A percentile compares a stretch with the other conserved stretches of the same genome.
phyloP scores from a whole-genome alignment of 768 basidiomycete genomes.

The Tricholoma saponaceum region DNA sequence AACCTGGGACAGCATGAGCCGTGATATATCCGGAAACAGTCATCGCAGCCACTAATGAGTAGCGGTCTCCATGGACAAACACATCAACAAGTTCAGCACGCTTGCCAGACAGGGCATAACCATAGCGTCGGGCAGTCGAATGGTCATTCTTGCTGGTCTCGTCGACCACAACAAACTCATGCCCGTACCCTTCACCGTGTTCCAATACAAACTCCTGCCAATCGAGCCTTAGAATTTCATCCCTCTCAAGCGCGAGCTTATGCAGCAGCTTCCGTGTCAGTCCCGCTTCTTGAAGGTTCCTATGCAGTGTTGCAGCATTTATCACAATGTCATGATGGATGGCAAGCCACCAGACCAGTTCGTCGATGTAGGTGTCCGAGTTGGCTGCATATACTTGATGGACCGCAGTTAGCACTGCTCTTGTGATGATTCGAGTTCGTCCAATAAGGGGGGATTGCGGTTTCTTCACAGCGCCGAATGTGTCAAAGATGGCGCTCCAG shows the following conservation, averaged over 20 bases:
- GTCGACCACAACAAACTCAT: constrained; percentile 23
- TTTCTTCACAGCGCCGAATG: constrained; percentile 9
- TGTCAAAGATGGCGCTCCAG: constrained; percentile 20
- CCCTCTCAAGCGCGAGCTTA: constrained; percentile 21
- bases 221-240: constrained; percentile 12
- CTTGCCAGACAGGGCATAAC: constrained; percentile 17
- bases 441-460: constrained; percentile 17
- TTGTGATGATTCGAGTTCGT: constrained; percentile 12
- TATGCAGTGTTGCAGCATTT: constrained; percentile 27
- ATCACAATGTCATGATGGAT: constrained; percentile 20
- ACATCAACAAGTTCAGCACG: constrained; percentile 13
- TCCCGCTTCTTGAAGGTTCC: constrained; percentile 69
- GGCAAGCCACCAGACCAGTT: constrained; percentile 18
- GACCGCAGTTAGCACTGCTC: constrained; percentile 14
- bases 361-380: constrained; percentile 15
- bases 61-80: constrained; percentile 22
- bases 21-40: constrained; percentile 31
- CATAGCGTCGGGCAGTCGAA: constrained; percentile 17
- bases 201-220: constrained; percentile 4
- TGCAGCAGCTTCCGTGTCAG: too few species aligned
- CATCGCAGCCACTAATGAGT: constrained; percentile 29
- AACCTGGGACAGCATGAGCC: constrained; percentile 27
- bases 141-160: constrained; percentile 29
- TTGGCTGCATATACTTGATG: constrained; percentile 13
- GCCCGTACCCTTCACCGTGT: constrained; percentile 9